Conservation (phyloP, 305 asterid genomes). For the Rubia balearica region DNA sequence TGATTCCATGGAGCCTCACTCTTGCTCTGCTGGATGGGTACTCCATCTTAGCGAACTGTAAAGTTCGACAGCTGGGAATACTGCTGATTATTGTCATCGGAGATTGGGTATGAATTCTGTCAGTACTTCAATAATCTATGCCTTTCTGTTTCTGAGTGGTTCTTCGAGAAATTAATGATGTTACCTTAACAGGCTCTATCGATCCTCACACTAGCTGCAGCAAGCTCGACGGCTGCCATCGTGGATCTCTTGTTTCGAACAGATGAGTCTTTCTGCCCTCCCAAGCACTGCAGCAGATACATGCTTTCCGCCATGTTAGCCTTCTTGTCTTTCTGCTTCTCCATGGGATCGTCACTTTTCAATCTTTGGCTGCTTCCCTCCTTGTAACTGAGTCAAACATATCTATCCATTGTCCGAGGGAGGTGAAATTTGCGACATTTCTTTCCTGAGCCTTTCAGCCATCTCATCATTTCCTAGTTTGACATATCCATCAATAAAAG, state of each 20-base stretch:
- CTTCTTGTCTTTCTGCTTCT: constrained; percentile 56
- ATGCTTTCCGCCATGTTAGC: constrained; percentile 57
- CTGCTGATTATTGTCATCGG: constrained; percentile 54
- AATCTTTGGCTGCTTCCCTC: constrained; percentile 72
- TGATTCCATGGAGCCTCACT: constrained; percentile 78
- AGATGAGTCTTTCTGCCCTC: constrained; percentile 52
- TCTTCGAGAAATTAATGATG: constrained; percentile 15
- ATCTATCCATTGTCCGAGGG: constrained; percentile 2
- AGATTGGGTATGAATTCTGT: constrained; percentile 48
- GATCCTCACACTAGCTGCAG: constrained; percentile 59
- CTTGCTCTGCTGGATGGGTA: constrained; percentile 57
- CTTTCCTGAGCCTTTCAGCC: constrained; percentile 47
- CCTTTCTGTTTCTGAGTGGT: neutral
- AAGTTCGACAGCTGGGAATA: constrained; percentile 44
- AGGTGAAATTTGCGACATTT: constrained; percentile 30
- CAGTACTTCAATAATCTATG: neutral
- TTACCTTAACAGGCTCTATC: constrained; percentile 40
- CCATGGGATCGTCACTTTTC: constrained; percentile 50
- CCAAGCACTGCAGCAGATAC: constrained; percentile 44
- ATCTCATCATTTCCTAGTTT: constrained; percentile 46
- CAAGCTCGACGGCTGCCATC: constrained; percentile 59
- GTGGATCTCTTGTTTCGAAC: constrained; percentile 54
- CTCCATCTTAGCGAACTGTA: constrained; percentile 42
- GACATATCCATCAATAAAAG: constrained; percentile 53
- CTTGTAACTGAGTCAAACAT: constrained; percentile 11